A percentile compares a stretch with the other conserved stretches of the same genome.
These are phyloP conservation scores for Platismatia glauca DNA, from an alignment of 495 filamentous ascomycete species.

Conservation along the genomic window DNA sequence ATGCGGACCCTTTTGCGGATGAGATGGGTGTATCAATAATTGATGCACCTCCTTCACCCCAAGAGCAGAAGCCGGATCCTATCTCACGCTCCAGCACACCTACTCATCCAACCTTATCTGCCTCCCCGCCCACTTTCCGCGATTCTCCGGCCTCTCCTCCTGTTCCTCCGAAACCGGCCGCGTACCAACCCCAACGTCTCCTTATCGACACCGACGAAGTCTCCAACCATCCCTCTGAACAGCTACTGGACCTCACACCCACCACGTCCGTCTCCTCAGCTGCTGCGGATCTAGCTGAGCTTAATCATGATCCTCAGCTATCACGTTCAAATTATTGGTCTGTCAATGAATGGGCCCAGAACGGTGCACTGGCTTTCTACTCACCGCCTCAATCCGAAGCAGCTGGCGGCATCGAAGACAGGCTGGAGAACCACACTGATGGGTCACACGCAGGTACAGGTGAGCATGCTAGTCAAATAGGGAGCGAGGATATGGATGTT, in stretches of 20 bases:
- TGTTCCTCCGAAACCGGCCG: constrained; percentile 15
- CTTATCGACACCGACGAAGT: constrained; percentile 31
- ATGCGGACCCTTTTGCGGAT: constrained; percentile 53
- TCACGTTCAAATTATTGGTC: constrained; percentile 30
- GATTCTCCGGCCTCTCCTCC: constrained; percentile 14
- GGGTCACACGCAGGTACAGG: constrained; percentile 21
- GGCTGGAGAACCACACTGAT: constrained; percentile 27
- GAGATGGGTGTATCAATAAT: constrained; percentile 28
- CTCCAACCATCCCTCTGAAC: constrained; percentile 34
- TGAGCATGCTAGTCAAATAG: constrained; percentile 23
- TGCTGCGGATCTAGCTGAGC: constrained; percentile 29
- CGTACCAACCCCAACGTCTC: constrained; percentile 16
- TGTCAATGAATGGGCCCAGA: constrained; percentile 29
- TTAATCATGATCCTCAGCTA: constrained; percentile 27
- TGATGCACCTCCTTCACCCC: neutral
- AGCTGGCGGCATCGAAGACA: constrained; percentile 27
- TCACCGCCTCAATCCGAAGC: constrained; percentile 25
- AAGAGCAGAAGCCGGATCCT: neutral
- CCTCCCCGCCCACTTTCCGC: constrained; percentile 14
- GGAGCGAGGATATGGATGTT: constrained; percentile 42
- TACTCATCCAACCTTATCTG: constrained; percentile 8
- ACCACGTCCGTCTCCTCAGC: constrained; percentile 25
- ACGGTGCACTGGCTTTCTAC: constrained; percentile 24
- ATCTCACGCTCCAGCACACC: constrained; percentile 16
- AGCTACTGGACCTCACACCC: constrained; percentile 39